Percentiles rank a stretch among this genome's conserved stretches.
Evolutionary conservation across 495 filamentous ascomycete species (phyloP).

Genomic region (Parmelia sp.): DNA sequence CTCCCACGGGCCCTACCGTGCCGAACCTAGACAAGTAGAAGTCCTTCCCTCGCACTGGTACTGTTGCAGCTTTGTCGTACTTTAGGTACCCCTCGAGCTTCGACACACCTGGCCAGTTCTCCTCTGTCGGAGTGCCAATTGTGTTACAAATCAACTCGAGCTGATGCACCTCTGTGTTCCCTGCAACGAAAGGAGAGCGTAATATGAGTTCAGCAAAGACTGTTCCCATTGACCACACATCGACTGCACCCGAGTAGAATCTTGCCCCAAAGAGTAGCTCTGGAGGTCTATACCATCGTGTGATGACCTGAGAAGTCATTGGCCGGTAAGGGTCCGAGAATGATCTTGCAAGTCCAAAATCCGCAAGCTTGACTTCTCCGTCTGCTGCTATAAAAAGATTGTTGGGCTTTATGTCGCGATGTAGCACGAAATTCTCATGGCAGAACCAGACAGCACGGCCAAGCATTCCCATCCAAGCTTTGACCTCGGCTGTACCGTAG

Average conservation of each 20-base stretch:
- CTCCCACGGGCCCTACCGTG: slow-evolving; percentile 69
- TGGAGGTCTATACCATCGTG: slow-evolving; percentile 91
- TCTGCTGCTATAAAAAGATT: slow-evolving; percentile 91
- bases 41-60: slow-evolving; percentile 59
- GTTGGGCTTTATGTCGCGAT: slow-evolving; percentile 99
- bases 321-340: slow-evolving; percentile 80
- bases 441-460: slow-evolving; percentile 92
- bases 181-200: slow-evolving; percentile 70
- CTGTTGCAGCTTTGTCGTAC: slow-evolving; percentile 42
- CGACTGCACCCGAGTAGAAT: slow-evolving; percentile 84
- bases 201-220: slow-evolving; percentile 90
- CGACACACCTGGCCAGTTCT: slow-evolving; percentile 90
- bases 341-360: slow-evolving; percentile 88
- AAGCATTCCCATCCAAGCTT: slow-evolving; percentile 98
- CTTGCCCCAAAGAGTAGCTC: slow-evolving; percentile 86
- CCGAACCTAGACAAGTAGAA: slow-evolving; percentile 67
- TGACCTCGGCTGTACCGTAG: slow-evolving; percentile 79
- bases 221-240: slow-evolving; percentile 90
- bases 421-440: slow-evolving; percentile 87
- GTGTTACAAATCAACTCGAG: slow-evolving; percentile 72
- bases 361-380: slow-evolving; percentile 88
- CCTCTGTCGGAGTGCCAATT: slow-evolving; percentile 87
- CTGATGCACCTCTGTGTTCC: slow-evolving; percentile 74
- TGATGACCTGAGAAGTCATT: slow-evolving; percentile 96
- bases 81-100: slow-evolving; percentile 69